Base-by-base conservation (phyloP, 1,139 yeast genomes). In the Ogataea hybrid region DNA sequence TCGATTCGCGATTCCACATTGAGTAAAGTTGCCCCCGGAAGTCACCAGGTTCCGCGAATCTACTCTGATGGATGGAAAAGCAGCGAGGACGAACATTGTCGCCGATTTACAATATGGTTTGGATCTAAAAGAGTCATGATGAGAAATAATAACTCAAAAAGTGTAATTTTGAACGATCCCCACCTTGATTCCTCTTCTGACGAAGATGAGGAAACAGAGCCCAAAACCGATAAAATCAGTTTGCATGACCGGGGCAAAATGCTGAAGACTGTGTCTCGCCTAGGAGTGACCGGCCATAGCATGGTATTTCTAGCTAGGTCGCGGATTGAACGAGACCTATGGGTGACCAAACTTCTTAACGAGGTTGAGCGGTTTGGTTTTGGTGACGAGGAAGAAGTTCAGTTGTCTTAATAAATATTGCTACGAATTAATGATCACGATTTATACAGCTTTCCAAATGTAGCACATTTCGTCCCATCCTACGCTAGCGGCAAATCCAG, bases 401-500 rank as follows among this genome's bases (percentile, higher is more conserved):
- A 48, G 21, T 27, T 58, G 27, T 34, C 40, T n/a, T 37, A 36
- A 37, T 35, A 20, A 21, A 30, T 32, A 21, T 17, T 22, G 28
- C 28, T 34, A 25, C 20, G n/a, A 29, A 8, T 35, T 32, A 22
- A 37, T 14, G 32, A 14, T 16, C 11, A 14, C n/a, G 14, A 15
- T 11, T 29, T 33, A 56, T 6, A 49, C 43, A 5, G 63, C 62
- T 55, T 85, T 89, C 95, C 96, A 92, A n/a, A 92, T 74, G 57
- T 84, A 81, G 9, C 89, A 83, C 84, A 86, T 88, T 58, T 92
- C 96, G 65, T 92, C 98, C 96, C 97, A 92, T 1, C 96, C 96
- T 0, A 92, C 84, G 18, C 96, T 81, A 8, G 95, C 95, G 15
- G 84, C 90, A 88, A 95, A 90, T 1, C 97, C 97, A 3, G 94